Conservation (phyloP, 331 rosid species). For the Pyracantha coccinea region DNA sequence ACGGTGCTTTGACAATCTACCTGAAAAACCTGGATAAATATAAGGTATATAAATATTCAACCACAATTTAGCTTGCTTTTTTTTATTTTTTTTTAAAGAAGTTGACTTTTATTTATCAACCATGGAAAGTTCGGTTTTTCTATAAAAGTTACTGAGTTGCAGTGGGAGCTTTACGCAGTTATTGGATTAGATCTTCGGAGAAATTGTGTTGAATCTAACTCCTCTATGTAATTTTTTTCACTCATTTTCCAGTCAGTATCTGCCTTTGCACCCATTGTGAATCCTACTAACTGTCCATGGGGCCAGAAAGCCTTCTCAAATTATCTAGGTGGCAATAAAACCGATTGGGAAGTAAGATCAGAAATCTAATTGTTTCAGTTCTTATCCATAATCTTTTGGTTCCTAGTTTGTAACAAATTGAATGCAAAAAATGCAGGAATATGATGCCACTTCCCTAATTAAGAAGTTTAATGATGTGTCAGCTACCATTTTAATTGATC, state of each 20-base stretch:
- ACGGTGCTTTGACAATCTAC: conserved; percentile 88
- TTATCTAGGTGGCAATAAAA: conserved; percentile 70
- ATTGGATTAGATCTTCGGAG: not conserved
- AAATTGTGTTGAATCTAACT: not conserved
- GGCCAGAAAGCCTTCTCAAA: conserved; percentile 91
- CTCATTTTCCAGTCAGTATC: conserved; percentile 63
- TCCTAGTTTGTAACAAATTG: conserved; percentile 3
- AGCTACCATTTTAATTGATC: conserved; percentile 78
- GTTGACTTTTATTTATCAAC: not conserved
- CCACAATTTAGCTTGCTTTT: not conserved
- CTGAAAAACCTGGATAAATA: conserved; percentile 74
- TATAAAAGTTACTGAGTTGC: not conserved
- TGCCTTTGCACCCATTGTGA: conserved; percentile 74
- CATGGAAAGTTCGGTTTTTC: not conserved
- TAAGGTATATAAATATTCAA: conserved; percentile 42
- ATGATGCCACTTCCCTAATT: conserved; percentile 69
- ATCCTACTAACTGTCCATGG: conserved; percentile 84
- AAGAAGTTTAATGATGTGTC: conserved; percentile 41
- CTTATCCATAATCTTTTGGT: not conserved
- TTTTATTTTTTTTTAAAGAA: not conserved
- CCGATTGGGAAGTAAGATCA: conserved; percentile 76
- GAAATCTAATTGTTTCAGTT: conserved; percentile 1
- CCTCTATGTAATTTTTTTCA: not conserved
- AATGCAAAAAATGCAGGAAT: conserved; percentile 53
- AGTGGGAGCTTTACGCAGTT: not conserved